Evolutionary conservation across 2,329 filamentous ascomycete species (phyloP).

Genomic region (Mycosphaerella sp.): DNA sequence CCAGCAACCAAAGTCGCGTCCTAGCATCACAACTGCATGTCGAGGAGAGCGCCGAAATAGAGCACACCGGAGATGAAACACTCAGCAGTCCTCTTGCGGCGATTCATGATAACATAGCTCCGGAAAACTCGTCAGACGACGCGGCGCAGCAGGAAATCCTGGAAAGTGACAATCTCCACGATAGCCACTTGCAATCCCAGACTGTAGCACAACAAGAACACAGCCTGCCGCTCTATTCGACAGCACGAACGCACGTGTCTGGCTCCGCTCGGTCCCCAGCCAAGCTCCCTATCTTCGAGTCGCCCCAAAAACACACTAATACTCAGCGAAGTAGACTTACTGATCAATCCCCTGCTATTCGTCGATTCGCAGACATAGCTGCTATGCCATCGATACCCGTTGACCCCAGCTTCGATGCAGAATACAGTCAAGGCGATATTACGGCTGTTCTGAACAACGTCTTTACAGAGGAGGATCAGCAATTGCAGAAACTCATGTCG

Average conservation of each 20-base stretch:
- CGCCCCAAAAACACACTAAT: constrained; percentile 17
- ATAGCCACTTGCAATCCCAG: not conserved
- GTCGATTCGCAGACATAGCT: constrained; percentile 2
- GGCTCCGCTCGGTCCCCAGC: constrained; percentile 24
- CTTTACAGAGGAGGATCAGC: constrained; percentile 33
- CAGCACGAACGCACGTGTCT: constrained; percentile 38
- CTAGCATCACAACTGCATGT: constrained; percentile 13
- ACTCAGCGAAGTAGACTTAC: constrained; percentile 26
- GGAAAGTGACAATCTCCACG: constrained; percentile 28
- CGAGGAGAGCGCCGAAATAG: constrained; percentile 8
- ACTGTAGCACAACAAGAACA: constrained; percentile 2
- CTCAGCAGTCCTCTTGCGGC: constrained; percentile 34
- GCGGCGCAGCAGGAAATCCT: constrained; percentile 22
- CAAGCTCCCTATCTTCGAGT: constrained; percentile 17
- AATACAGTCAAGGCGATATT: constrained; percentile 29
- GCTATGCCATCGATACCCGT: not conserved
- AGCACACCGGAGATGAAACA: constrained; percentile 14
- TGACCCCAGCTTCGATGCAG: constrained; percentile 14
- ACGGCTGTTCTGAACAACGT: constrained; percentile 30
- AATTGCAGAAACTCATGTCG: constrained; percentile 1
- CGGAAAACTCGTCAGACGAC: constrained; percentile 15
- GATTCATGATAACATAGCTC: constrained; percentile 17
- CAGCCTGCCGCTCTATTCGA: constrained; percentile 25
- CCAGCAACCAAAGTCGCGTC: constrained; percentile 11
- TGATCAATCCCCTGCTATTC: constrained; percentile 26